A percentile compares a stretch with the other conserved stretches of the same genome.
Evolutionary conservation across 2,329 filamentous ascomycete species (phyloP).

Genomic region (Magnaporthales sp.): DNA sequence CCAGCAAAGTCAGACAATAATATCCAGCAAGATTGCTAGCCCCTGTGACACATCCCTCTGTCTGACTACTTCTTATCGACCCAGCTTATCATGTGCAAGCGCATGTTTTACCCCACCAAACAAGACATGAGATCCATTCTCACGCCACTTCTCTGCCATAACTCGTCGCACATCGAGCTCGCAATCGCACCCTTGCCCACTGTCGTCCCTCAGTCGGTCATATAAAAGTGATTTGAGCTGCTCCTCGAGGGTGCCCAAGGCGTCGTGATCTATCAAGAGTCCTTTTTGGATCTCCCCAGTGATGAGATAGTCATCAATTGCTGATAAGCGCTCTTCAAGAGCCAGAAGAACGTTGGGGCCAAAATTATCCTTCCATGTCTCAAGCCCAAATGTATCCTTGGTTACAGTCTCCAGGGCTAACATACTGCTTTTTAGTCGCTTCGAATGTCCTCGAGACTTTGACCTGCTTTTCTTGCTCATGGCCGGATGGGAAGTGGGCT

Average conservation of each 20-base stretch:
- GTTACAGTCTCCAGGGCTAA: background rate
- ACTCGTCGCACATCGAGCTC: background rate
- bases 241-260: background rate
- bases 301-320: constrained; percentile 3
- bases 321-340: background rate
- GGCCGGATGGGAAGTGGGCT: no score
- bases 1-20: background rate
- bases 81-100: no score
- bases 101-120: no score
- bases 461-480: background rate
- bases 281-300: background rate
- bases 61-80: background rate
- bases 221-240: background rate
- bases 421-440: background rate
- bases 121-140: background rate
- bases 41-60: background rate
- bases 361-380: background rate
- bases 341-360: background rate
- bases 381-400: background rate
- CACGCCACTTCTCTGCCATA: background rate
- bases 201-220: background rate
- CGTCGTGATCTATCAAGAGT: background rate
- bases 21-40: background rate
- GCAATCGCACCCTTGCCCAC: background rate
- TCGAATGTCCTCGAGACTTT: background rate